These are phyloP conservation scores for Bruguiera parviflora DNA, from an alignment of 345 rosid species.

Conservation along the genomic window DNA sequence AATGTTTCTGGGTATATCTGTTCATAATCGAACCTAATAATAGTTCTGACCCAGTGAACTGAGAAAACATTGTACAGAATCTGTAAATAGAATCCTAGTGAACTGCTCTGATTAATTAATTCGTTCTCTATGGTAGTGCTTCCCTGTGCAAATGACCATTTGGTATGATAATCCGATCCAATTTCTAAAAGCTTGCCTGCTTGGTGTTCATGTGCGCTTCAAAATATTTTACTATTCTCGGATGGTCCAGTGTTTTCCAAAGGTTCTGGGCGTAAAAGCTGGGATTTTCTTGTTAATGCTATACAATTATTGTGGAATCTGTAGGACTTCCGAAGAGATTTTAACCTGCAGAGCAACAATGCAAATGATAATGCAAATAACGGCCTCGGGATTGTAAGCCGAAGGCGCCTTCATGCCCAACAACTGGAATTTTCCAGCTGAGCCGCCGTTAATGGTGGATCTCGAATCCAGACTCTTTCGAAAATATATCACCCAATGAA, in stretches of 20 bases:
- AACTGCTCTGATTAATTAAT: conserved; percentile 1
- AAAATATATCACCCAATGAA: no score
- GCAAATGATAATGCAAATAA: neutral
- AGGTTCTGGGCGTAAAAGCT: neutral
- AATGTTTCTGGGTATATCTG: conserved; percentile 2
- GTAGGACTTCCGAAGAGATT: neutral
- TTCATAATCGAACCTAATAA: conserved; percentile 22
- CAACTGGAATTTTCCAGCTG: neutral
- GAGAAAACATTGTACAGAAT: conserved; percentile 36
- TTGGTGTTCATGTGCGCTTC: neutral
- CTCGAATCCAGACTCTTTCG: neutral
- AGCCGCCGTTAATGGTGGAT: conserved; percentile 14
- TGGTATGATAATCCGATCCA: no score
- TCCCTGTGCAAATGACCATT: no score
- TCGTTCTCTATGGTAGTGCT: neutral
- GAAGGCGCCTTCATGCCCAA: neutral
- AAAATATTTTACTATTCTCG: neutral
- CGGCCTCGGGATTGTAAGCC: neutral
- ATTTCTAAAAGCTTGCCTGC: neutral
- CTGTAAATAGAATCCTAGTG: conserved; percentile 31
- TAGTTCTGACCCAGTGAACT: conserved; percentile 11
- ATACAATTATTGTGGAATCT: no score
- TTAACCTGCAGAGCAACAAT: neutral
- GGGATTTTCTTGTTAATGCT: neutral
- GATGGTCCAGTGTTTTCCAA: neutral